Conservation (phyloP, 176 grass and related monocot genomes). For the Lolium rigidum region DNA sequence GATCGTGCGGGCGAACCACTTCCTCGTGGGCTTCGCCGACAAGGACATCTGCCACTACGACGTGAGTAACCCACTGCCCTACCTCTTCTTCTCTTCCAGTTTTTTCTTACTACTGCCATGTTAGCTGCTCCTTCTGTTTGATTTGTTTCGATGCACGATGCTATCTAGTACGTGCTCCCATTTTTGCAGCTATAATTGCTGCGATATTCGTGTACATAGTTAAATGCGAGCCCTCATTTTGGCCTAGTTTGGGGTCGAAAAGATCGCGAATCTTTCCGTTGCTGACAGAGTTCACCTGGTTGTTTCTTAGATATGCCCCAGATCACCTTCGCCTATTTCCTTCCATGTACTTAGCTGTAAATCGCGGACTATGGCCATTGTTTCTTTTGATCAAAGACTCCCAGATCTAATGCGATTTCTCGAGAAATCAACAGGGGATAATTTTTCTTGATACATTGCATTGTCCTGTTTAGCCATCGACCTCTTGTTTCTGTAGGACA, state of each 20-base stretch:
- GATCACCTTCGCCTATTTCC: neutral
- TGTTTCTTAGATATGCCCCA: no score
- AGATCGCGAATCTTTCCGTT: neutral
- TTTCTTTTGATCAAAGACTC: neutral
- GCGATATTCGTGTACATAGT: neutral
- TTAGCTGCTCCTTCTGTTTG: neutral
- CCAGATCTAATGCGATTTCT: neutral
- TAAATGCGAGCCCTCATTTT: neutral
- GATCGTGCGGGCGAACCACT: slow-evolving; percentile 65
- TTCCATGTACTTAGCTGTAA: neutral
- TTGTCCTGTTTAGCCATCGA: neutral
- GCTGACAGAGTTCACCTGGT: neutral
- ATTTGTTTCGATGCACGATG: neutral
- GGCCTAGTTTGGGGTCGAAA: neutral
- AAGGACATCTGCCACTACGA: slow-evolving; percentile 72
- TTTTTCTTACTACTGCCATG: neutral
- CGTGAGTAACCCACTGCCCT: slow-evolving; percentile 41
- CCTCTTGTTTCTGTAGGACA: no score
- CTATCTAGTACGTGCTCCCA: neutral
- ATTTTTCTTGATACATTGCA: neutral
- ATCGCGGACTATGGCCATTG: neutral
- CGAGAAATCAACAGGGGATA: neutral
- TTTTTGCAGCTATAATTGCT: neutral
- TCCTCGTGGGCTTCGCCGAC: slow-evolving; percentile 44
- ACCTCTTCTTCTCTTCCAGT: neutral